Evolutionary conservation across 331 rosid species (phyloP).

Genomic region (Quercus lobata): DNA sequence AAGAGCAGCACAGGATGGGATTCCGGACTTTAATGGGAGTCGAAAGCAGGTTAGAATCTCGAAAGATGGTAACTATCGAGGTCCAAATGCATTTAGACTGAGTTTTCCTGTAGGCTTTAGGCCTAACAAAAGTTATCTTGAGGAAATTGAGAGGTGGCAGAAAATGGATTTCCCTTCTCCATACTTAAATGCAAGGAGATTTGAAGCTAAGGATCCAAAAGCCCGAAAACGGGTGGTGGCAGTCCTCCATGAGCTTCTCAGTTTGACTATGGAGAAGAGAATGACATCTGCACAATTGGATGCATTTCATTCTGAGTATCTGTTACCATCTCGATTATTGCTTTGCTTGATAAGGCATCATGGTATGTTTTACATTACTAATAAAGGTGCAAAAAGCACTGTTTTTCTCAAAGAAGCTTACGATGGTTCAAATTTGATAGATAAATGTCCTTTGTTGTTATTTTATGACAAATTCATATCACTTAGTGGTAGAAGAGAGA

Average conservation of each 20-base stretch:
- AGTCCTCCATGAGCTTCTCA: constrained; percentile 81
- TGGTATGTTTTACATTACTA: constrained; percentile 85
- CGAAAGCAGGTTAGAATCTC: constrained; percentile 59
- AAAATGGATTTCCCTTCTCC: constrained; percentile 92
- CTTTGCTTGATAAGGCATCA: constrained; percentile 84
- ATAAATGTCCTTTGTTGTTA: constrained; percentile 63
- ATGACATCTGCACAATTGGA: constrained; percentile 76
- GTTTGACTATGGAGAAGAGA: constrained; percentile 78
- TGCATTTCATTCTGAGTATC: constrained; percentile 68
- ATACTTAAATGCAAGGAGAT: constrained; percentile 79
- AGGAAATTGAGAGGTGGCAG: constrained; percentile 84
- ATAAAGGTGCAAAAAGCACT: constrained; percentile 82
- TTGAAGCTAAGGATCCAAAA: constrained; percentile 59
- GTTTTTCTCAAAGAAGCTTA: constrained; percentile 86
- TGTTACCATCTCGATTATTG: constrained; percentile 64
- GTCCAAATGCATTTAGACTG: constrained; percentile 65
- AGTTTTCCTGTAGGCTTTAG: constrained; percentile 77
- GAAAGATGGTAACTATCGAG: constrained; percentile 67
- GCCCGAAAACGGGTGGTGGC: constrained; percentile 69
- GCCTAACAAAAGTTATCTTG: constrained; percentile 71
- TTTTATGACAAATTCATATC: constrained; percentile 53
- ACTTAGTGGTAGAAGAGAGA: constrained; percentile 61
- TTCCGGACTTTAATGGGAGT: constrained; percentile 21
- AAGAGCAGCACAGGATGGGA: constrained; percentile 41
- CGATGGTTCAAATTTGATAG: constrained; percentile 52